Conservation (phyloP, 2,329 filamentous ascomycete genomes). For the Trichoderma lentiforme region DNA sequence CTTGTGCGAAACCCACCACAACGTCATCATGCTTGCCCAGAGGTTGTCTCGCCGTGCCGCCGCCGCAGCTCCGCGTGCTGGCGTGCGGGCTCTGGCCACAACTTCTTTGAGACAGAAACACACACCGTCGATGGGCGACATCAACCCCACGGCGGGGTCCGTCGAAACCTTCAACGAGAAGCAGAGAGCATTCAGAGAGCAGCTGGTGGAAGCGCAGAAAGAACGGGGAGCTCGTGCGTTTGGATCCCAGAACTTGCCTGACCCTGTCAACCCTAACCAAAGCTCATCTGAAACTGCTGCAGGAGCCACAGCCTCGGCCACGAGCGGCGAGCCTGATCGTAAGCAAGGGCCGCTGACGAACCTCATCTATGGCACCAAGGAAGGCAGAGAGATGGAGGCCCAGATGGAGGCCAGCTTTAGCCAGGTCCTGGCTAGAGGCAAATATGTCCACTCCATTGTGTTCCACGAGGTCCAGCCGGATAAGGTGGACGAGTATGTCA, state of each 20-base stretch:
- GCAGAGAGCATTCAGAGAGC: slow-evolving; percentile 83
- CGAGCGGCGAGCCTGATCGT: slow-evolving; percentile 56
- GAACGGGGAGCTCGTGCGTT: slow-evolving; percentile 82
- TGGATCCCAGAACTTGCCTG: slow-evolving; percentile 40
- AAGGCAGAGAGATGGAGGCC: slow-evolving; percentile 88
- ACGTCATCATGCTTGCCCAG: slow-evolving; percentile 47
- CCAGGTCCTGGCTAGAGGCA: slow-evolving; percentile 89
- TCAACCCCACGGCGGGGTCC: slow-evolving; percentile 62
- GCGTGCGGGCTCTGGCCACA: slow-evolving; percentile 56
- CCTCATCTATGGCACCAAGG: slow-evolving; percentile 94
- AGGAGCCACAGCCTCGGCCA: slow-evolving; percentile 51
- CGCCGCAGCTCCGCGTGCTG: slow-evolving; percentile 43
- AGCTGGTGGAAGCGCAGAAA: slow-evolving; percentile 72
- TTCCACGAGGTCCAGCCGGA: slow-evolving; percentile 95
- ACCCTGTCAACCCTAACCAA: slow-evolving; percentile 40
- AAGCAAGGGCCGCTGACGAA: slow-evolving; percentile 73
- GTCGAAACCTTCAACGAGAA: slow-evolving; percentile 75
- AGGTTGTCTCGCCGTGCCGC: slow-evolving; percentile 47
- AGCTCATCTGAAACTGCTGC: slow-evolving; percentile 35
- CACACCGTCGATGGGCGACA: slow-evolving; percentile 80
- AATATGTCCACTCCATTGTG: slow-evolving; percentile 97
- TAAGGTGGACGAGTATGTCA: slow-evolving; percentile 90
- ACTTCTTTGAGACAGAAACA: slow-evolving; percentile 44
- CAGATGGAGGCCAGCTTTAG: slow-evolving; percentile 97
- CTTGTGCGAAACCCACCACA: slow-evolving; percentile 14